phyloP scores from a whole-genome alignment of 768 basidiomycete species.

The Termitomyces sp. region DNA sequence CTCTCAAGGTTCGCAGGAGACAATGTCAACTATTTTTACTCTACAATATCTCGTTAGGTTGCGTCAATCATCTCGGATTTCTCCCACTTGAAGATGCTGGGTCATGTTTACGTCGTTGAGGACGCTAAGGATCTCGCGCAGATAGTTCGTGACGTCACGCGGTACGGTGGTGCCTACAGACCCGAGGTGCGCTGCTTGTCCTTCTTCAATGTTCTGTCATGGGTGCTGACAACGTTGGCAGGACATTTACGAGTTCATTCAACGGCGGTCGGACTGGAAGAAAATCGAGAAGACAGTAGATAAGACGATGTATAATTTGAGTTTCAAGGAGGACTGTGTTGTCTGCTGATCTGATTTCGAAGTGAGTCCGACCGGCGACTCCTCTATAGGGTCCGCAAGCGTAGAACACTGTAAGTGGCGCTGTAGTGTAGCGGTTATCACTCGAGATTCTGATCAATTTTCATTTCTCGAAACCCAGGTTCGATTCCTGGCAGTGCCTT shows the following conservation, averaged over 20 bases:
- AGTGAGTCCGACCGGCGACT: too few species aligned
- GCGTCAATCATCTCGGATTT: constrained; percentile 85
- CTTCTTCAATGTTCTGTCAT: background rate
- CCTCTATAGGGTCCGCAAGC: too few species aligned
- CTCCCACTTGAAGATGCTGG: constrained; percentile 93
- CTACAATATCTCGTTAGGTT: constrained; percentile 34
- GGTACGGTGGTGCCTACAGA: constrained; percentile 92
- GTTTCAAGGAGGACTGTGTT: constrained; percentile 89
- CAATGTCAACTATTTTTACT: background rate
- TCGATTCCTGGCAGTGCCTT: constrained; percentile 2
- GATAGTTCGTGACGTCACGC: constrained; percentile 91
- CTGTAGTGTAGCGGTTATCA: constrained; percentile 12
- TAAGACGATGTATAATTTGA: constrained; percentile 91
- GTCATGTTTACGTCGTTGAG: constrained; percentile 92
- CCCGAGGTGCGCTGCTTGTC: constrained; percentile 63
- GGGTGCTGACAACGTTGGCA: constrained; percentile 16
- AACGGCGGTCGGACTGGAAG: constrained; percentile 94
- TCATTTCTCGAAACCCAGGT: background rate
- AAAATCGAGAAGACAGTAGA: constrained; percentile 96
- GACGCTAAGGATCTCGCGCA: constrained; percentile 96
- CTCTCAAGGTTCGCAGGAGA: constrained; percentile 58
- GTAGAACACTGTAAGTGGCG: too few species aligned
- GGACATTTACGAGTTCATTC: constrained; percentile 96
- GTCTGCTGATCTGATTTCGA: constrained; percentile 24
- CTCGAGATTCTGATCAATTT: constrained; percentile 1